Evolutionary conservation across 495 filamentous ascomycete genomes (phyloP).

Genomic region (Neurospora discreta): DNA sequence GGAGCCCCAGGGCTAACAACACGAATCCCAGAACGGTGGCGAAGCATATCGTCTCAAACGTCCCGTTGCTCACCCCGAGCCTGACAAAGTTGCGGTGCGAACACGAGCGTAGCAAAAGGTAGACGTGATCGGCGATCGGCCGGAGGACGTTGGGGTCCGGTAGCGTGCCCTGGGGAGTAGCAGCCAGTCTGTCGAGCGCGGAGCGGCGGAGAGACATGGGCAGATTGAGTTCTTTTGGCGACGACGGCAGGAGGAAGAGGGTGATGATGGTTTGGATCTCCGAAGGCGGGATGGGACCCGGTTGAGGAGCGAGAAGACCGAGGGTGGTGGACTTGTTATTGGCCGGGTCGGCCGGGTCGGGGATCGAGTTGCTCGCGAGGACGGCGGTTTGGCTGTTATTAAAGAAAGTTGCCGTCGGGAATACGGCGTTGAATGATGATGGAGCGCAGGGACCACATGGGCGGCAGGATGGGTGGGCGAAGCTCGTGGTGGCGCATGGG

Average conservation of each 20-base stretch:
- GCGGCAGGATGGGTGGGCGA: not conserved
- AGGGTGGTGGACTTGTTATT: slow-evolving; percentile 2
- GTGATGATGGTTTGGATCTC: slow-evolving; percentile 27
- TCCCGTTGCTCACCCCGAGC: slow-evolving; percentile 33
- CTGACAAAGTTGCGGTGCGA: slow-evolving; percentile 41
- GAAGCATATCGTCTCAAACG: slow-evolving; percentile 32
- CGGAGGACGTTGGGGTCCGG: slow-evolving; percentile 18
- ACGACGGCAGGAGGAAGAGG: slow-evolving; percentile 25
- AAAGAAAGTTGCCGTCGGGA: not conserved
- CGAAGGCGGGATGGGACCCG: slow-evolving; percentile 6
- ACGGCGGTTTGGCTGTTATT: slow-evolving; percentile 1
- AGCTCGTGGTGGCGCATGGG: slow-evolving; percentile 14
- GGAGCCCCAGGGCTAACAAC: slow-evolving; percentile 21
- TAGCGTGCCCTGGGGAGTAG: not conserved
- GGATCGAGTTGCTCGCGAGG: slow-evolving; percentile 2
- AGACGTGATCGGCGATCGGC: slow-evolving; percentile 31
- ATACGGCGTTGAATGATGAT: not conserved
- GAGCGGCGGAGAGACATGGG: slow-evolving; percentile 21
- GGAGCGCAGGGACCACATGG: not conserved
- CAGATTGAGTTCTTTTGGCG: slow-evolving; percentile 32
- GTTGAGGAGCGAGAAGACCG: not conserved
- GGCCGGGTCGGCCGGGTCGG: not conserved
- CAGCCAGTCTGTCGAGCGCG: slow-evolving; percentile 18
- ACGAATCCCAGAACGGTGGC: slow-evolving; percentile 27
- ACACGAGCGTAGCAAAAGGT: slow-evolving; percentile 37